These are phyloP conservation scores for Phytopythium kandeliae DNA, from an alignment of 352 stramenopile genomes.

Conservation along the genomic window DNA sequence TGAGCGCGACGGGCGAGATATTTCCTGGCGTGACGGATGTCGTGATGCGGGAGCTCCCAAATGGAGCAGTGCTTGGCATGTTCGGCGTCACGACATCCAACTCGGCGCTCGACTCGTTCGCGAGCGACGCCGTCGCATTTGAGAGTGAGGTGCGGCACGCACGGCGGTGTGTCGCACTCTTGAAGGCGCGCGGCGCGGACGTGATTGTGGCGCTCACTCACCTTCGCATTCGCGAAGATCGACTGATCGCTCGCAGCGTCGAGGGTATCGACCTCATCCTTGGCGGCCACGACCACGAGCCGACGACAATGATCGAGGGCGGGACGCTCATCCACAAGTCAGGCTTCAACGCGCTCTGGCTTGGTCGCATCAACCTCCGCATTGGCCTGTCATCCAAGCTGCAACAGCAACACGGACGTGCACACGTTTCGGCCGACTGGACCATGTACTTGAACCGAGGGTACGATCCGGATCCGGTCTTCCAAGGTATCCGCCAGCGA, in stretches of 20 bases:
- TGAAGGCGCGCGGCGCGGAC: slow-evolving; percentile 48
- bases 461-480: slow-evolving; percentile 1
- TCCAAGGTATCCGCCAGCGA: background rate
- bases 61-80: slow-evolving; percentile 37
- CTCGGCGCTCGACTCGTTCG: no score
- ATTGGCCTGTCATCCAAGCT: slow-evolving; percentile 39
- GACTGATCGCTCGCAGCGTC: slow-evolving; percentile 30
- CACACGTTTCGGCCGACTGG: no score
- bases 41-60: slow-evolving; percentile 23
- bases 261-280: slow-evolving; percentile 69
- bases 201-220: slow-evolving; percentile 72
- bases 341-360: slow-evolving; percentile 70
- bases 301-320: slow-evolving; percentile 53
- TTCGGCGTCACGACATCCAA: slow-evolving; percentile 42
- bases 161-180: slow-evolving; percentile 33
- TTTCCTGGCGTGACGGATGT: slow-evolving; percentile 29
- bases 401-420: no score
- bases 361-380: slow-evolving; percentile 53
- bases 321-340: slow-evolving; percentile 76
- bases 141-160: no score
- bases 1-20: slow-evolving; percentile 20
- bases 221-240: slow-evolving; percentile 55
- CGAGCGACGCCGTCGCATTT: no score
- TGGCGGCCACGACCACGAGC: slow-evolving; percentile 86
- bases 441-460: slow-evolving; percentile 6